These are phyloP conservation scores for Gautieria morchelliformis DNA, from an alignment of 768 basidiomycete genomes.

Conservation along the genomic window DNA sequence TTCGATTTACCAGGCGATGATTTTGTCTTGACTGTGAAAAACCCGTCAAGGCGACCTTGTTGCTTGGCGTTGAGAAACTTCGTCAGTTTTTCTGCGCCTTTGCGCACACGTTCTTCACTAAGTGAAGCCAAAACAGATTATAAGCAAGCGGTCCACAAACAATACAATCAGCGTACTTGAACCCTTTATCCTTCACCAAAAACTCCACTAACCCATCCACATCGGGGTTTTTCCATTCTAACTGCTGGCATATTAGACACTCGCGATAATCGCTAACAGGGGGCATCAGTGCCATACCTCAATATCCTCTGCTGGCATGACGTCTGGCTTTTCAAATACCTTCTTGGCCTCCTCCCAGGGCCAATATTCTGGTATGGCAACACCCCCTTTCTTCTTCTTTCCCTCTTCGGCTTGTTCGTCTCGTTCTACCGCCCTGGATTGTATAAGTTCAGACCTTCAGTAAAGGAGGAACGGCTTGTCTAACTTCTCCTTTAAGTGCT, in stretches of 20 bases:
- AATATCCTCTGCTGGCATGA: conserved; percentile 73
- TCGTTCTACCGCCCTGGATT: conserved; percentile 30
- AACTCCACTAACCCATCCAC: conserved; percentile 91
- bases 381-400: conserved; percentile 67
- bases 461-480: conserved; percentile 15
- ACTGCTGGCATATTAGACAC: conserved; percentile 31
- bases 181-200: conserved; percentile 89
- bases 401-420: conserved; percentile 34
- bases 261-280: not conserved
- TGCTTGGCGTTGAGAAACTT: conserved; percentile 86
- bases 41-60: conserved; percentile 92
- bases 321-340: conserved; percentile 85
- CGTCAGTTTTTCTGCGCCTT: conserved; percentile 86
- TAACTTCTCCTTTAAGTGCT: conserved; percentile 72
- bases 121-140: not conserved
- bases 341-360: conserved; percentile 93
- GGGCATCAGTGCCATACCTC: conserved; percentile 44
- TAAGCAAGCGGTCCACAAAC: conserved; percentile 1
- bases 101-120: conserved; percentile 94
- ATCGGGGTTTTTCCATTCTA: conserved; percentile 93
- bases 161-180: conserved; percentile 56
- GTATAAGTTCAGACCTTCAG: not conserved
- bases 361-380: conserved; percentile 88
- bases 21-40: conserved; percentile 73
- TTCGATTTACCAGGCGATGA: conserved; percentile 37